A percentile compares a stretch with the other conserved stretches of the same genome.
These are phyloP conservation scores for Allomyces arbusculus DNA, from an alignment of 192 early-diverging fungal genomes.

Conservation along the genomic window DNA sequence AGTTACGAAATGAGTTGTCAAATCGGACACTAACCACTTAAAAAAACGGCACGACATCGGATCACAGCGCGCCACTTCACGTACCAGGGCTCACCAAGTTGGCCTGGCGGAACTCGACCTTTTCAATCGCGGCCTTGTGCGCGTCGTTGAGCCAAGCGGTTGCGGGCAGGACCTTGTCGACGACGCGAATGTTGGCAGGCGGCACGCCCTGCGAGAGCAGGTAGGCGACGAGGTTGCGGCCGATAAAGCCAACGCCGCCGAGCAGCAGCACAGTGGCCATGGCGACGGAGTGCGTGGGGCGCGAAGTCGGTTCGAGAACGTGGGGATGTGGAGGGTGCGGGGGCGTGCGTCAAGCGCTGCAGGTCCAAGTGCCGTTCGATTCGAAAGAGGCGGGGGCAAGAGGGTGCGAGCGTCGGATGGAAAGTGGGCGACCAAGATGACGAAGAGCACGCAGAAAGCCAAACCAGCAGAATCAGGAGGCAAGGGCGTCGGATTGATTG, in stretches of 20 bases:
- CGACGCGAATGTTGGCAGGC: slow-evolving; percentile 34
- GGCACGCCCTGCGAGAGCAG: slow-evolving; percentile 46
- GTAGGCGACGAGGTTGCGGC: slow-evolving; percentile 52
- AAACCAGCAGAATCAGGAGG: too few species aligned
- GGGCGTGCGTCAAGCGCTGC: background rate
- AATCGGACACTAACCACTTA: background rate
- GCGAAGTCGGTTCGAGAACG: background rate
- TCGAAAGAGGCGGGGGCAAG: background rate
- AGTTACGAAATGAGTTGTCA: background rate
- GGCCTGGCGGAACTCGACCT: slow-evolving; percentile 58
- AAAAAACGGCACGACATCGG: background rate
- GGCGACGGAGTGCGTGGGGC: background rate
- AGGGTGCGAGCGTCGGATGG: background rate
- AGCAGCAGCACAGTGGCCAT: slow-evolving; percentile 44
- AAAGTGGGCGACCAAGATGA: too few species aligned
- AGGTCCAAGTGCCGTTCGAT: background rate
- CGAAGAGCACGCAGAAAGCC: too few species aligned
- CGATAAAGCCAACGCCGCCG: slow-evolving; percentile 71
- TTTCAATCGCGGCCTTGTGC: slow-evolving; percentile 42
- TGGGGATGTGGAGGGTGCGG: background rate
- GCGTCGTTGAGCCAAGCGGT: slow-evolving; percentile 47
- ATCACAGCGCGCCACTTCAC: background rate
- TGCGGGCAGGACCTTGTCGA: slow-evolving; percentile 62
- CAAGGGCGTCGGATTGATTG: too few species aligned
- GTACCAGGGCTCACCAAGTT: slow-evolving; percentile 55